Conservation (phyloP, 345 rosid species). For the Heritiera littoralis region DNA sequence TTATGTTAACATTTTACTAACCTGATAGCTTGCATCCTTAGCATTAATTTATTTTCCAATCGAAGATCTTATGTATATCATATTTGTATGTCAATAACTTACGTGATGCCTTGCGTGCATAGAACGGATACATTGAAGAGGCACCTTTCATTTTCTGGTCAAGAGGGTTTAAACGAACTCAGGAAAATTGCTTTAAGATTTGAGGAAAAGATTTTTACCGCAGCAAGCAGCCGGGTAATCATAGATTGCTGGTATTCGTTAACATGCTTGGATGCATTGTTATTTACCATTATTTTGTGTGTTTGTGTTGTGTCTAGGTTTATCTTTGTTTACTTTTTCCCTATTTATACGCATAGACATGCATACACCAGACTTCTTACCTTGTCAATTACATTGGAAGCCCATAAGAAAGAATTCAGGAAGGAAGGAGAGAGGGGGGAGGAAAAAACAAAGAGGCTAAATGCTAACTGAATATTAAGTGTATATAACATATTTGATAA, state of each 20-base stretch:
- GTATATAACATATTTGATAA: constrained; percentile 7
- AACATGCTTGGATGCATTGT: neutral
- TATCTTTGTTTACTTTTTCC: neutral
- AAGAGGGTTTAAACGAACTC: constrained; percentile 72
- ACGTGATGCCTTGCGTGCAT: neutral
- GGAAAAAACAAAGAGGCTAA: neutral
- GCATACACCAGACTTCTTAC: neutral
- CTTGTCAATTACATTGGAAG: neutral
- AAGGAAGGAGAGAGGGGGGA: neutral
- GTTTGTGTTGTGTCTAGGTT: too few species aligned
- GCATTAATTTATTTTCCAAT: neutral
- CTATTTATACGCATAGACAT: neutral
- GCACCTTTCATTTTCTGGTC: constrained; percentile 40
- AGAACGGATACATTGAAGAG: constrained; percentile 57
- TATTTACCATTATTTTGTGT: neutral
- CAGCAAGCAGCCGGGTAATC: constrained; percentile 67
- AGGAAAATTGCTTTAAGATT: constrained; percentile 72
- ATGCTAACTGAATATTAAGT: neutral
- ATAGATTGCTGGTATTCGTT: neutral
- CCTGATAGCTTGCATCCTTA: neutral
- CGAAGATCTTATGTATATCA: neutral
- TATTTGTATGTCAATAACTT: neutral
- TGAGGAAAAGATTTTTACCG: constrained; percentile 74
- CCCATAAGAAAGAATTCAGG: neutral
- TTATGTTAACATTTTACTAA: neutral